Evolutionary conservation across 352 stramenopile species (phyloP), one percentile per base, ranked within the genome.

Genomic region (Pythium biforme): DNA sequence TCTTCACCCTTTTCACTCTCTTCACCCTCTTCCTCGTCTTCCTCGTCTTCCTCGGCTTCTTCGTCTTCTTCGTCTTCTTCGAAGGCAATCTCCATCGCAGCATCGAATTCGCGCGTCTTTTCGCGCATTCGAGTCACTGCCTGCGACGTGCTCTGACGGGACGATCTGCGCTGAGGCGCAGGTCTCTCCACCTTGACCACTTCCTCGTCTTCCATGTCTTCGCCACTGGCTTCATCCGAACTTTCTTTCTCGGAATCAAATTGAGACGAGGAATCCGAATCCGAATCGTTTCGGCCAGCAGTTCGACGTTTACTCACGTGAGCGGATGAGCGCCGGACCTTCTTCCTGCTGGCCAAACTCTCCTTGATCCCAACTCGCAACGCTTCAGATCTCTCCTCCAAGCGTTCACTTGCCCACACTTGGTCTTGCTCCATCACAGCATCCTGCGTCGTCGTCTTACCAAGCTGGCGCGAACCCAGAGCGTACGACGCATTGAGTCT

Each of bases 121-220:
- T 74, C 60, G 25, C 81, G 77, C 75, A 90, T 90, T 12, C 80
- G 77, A 59, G 71, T 81, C 34, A 83, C 74, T 12, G 80, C 80
- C 2, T 79, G 70, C 9, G 72, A 76, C 55, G 83, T 89, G 56
- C 77, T 88, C 34, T 83, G 73, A 33, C 80, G 77, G 37, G 77
- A 74, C 8, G 74, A 81, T 9, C 76, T 37, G 25, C 83, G 68
- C 12, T 79, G 80, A 0, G 72, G 74, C 5, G 51, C 52, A 4
- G 62, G 66, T 4, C 26, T 31, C 9, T 39, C 33, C 3, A 47
- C 29, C 15, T 59, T 52, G 7, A 37, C 22, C 33, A 19, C 40
- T 25, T 53, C 50, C 12, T 66, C 55, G 31, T 69, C 55, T 11
- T 69, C 54, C 4, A 51, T 53, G 4, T 61, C 59, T 14, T 62